Evolutionary conservation across 768 basidiomycete species (phyloP).

Genomic region (Amanita rubescens): DNA sequence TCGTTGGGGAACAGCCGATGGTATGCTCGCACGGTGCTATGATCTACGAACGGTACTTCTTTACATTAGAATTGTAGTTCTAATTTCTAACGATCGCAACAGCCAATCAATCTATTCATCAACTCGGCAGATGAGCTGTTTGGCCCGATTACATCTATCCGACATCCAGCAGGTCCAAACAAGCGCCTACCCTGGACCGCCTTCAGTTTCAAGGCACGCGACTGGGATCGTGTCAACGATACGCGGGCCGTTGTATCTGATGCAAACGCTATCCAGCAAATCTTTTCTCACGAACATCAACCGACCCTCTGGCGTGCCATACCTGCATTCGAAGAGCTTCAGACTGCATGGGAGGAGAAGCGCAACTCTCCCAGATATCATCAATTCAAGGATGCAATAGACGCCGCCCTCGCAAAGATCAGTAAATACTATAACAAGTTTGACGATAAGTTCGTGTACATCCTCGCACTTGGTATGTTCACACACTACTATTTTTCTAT

Average conservation of each 20-base stretch:
- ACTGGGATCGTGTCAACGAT: conserved; percentile 17
- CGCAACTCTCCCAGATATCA: neutral
- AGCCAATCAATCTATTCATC: conserved; percentile 11
- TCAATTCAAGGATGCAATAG: conserved; percentile 15
- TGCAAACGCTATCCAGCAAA: conserved; percentile 13
- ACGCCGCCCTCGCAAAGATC: conserved; percentile 17
- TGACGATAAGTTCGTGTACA: conserved; percentile 14
- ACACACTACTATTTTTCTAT: neutral
- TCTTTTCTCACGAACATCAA: conserved; percentile 18
- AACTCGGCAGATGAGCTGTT: conserved; percentile 17
- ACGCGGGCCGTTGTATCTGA: conserved; percentile 5
- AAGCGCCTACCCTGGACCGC: conserved; percentile 22
- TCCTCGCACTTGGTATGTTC: conserved; percentile 19
- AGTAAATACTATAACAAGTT: conserved; percentile 15
- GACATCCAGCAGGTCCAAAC: conserved; percentile 6
- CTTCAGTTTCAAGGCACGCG: conserved; percentile 13
- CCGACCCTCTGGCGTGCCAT: conserved; percentile 21
- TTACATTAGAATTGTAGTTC: conserved; percentile 3
- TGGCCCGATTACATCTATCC: conserved; percentile 22
- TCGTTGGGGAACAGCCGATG: conserved; percentile 17
- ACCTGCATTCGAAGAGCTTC: conserved; percentile 21
- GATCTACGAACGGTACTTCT: conserved; percentile 5
- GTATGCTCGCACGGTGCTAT: conserved; percentile 14
- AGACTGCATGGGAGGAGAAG: conserved; percentile 21
- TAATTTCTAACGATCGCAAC: neutral